phyloP scores from a whole-genome alignment of 371 early-diverging fungal species.

The Apophysomyces trapeziformis region DNA sequence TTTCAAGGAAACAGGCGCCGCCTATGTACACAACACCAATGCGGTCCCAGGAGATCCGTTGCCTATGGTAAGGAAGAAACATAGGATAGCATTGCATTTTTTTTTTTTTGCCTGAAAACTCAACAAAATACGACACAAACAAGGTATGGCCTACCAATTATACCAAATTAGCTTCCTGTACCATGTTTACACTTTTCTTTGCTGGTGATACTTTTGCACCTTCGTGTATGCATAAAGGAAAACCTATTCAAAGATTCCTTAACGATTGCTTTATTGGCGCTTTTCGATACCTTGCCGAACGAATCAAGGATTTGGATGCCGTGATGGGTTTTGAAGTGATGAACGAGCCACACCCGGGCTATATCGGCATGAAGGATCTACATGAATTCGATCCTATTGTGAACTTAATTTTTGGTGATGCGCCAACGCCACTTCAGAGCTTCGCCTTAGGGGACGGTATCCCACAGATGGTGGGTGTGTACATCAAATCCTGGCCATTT shows the following conservation, averaged over 20 bases:
- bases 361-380: constrained; percentile 68
- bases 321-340: constrained; percentile 81
- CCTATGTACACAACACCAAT: constrained; percentile 76
- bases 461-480: constrained; percentile 68
- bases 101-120: neutral
- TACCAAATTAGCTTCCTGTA: constrained; percentile 76
- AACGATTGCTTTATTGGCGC: constrained; percentile 58
- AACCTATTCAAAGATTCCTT: constrained; percentile 60
- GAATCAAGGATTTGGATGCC: constrained; percentile 64
- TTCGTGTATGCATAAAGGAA: constrained; percentile 47
- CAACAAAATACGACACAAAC: neutral
- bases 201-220: constrained; percentile 82
- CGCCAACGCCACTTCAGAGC: constrained; percentile 73
- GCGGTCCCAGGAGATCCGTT: constrained; percentile 64
- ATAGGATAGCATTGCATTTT: neutral
- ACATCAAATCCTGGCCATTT: constrained; percentile 76
- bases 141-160: constrained; percentile 85
- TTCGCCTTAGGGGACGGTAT: constrained; percentile 74
- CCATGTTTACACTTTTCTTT: constrained; percentile 89
- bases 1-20: constrained; percentile 77
- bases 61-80: constrained; percentile 62
- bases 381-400: constrained; percentile 65
- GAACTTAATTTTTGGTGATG: constrained; percentile 71
- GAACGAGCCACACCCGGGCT: constrained; percentile 86
- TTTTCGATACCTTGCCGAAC: constrained; percentile 58